phyloP scores from a whole-genome alignment of 1,284 basidiomycete genomes.

The Sanguinoderma infundibulare region DNA sequence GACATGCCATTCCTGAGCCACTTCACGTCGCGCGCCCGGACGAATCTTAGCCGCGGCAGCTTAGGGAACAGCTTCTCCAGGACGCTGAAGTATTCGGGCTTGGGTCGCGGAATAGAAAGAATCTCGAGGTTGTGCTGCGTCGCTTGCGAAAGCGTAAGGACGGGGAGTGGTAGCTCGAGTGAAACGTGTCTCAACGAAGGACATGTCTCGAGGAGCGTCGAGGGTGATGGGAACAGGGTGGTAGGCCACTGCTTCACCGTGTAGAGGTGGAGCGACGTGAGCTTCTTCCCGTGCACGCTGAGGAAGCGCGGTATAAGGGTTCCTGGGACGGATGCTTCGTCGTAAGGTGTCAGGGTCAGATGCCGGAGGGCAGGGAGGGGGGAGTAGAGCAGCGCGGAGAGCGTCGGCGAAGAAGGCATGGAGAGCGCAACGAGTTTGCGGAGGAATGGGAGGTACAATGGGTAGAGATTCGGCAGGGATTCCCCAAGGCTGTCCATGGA shows the following conservation, averaged over 20 bases:
- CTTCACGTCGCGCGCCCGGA: conserved; percentile 69
- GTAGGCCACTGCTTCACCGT: conserved; percentile 81
- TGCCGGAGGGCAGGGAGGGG: conserved; percentile 69
- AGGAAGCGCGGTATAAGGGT: conserved; percentile 69
- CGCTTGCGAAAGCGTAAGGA: conserved; percentile 42
- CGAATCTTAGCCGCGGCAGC: conserved; percentile 56
- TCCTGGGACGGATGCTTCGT: conserved; percentile 60
- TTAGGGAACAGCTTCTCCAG: conserved; percentile 59
- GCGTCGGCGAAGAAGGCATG: conserved; percentile 67
- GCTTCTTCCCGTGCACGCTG: conserved; percentile 58
- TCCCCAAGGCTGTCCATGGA: conserved; percentile 29
- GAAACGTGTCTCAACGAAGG: conserved; percentile 68
- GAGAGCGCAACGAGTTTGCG: conserved; percentile 69
- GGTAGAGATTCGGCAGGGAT: conserved; percentile 36
- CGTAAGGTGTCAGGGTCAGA: conserved; percentile 76
- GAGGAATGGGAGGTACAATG: conserved; percentile 61
- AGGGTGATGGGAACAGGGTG: conserved; percentile 60
- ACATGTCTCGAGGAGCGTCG: conserved; percentile 53
- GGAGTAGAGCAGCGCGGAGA: conserved; percentile 62
- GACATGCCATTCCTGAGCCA: conserved; percentile 74
- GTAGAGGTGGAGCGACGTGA: conserved; percentile 69
- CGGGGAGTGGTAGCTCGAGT: conserved; percentile 66
- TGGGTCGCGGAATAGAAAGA: conserved; percentile 75
- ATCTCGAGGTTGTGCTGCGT: conserved; percentile 56
- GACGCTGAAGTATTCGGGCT: conserved; percentile 53